Conservation (phyloP, 1,284 basidiomycete genomes). For the Lentinula novae-zelandiae region DNA sequence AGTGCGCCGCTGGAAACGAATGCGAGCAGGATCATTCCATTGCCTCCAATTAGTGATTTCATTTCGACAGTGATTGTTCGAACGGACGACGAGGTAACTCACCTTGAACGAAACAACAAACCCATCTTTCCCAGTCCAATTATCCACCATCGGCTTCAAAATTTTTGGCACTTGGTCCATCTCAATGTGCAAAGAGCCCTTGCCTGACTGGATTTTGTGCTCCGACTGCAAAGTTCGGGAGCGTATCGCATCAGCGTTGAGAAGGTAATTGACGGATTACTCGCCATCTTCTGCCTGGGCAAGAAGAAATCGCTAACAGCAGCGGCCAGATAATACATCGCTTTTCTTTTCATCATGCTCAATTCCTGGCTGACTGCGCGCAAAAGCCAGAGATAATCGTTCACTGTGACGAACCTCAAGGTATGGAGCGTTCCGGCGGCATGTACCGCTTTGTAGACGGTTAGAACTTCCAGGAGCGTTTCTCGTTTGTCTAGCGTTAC, state of each 20-base stretch:
- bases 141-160: slow-evolving; percentile 85
- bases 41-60: background rate
- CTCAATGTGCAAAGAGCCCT: slow-evolving; percentile 89
- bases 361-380: slow-evolving; percentile 78
- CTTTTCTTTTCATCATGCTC: slow-evolving; percentile 61
- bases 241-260: background rate
- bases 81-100: slow-evolving; percentile 6
- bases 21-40: background rate
- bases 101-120: slow-evolving; percentile 98
- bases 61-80: background rate
- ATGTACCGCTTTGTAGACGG: slow-evolving; percentile 81
- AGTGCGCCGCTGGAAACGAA: background rate
- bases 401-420: slow-evolving; percentile 90
- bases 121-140: slow-evolving; percentile 84
- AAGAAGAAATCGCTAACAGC: slow-evolving; percentile 99
- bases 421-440: slow-evolving; percentile 74
- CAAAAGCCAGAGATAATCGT: slow-evolving; percentile 96
- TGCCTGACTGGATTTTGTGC: slow-evolving; percentile 97
- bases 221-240: slow-evolving; percentile 59
- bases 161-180: slow-evolving; percentile 99
- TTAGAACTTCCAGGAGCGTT: slow-evolving; percentile 72
- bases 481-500: slow-evolving; percentile 64
- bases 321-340: slow-evolving; percentile 95
- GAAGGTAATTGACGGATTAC: slow-evolving; percentile 24
- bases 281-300: slow-evolving; percentile 83